These are phyloP conservation scores for Metarhizium sp. DNA, from an alignment of 2,329 filamentous ascomycete genomes.

Conservation along the genomic window DNA sequence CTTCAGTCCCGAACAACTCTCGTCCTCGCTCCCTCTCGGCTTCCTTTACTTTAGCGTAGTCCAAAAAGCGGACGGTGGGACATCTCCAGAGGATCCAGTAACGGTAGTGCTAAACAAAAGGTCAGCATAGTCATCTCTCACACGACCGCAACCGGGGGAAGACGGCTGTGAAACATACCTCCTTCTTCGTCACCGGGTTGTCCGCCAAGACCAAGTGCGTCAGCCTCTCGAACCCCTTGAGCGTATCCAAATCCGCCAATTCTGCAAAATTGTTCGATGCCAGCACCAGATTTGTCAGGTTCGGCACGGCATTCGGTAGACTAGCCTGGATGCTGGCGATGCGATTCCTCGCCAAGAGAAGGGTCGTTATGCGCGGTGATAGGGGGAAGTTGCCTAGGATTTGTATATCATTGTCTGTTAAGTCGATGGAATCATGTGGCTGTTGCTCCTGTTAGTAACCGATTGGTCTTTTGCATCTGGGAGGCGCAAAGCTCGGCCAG, in stretches of 20 bases:
- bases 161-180: constrained; percentile 48
- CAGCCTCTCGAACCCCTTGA: constrained; percentile 58
- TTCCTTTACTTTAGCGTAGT: constrained; percentile 86
- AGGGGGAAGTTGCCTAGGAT: constrained; percentile 86
- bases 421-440: constrained; percentile 95
- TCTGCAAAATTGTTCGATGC: constrained; percentile 75
- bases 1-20: constrained; percentile 73
- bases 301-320: constrained; percentile 67
- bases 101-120: constrained; percentile 63
- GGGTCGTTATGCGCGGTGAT: constrained; percentile 75
- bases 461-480: background rate
- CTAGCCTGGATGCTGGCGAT: constrained; percentile 71
- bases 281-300: constrained; percentile 72
- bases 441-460: constrained; percentile 24
- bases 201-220: constrained; percentile 75
- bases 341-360: constrained; percentile 85
- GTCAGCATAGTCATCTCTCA: background rate
- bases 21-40: constrained; percentile 66
- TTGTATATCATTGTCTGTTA: constrained; percentile 96
- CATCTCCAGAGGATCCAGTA: constrained; percentile 85
- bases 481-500: background rate
- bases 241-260: constrained; percentile 77
- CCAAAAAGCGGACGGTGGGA: constrained; percentile 78
- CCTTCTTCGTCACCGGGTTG: constrained; percentile 85
- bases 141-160: background rate